phyloP scores from a whole-genome alignment of 306 rosid species.

The Delonix regia region DNA sequence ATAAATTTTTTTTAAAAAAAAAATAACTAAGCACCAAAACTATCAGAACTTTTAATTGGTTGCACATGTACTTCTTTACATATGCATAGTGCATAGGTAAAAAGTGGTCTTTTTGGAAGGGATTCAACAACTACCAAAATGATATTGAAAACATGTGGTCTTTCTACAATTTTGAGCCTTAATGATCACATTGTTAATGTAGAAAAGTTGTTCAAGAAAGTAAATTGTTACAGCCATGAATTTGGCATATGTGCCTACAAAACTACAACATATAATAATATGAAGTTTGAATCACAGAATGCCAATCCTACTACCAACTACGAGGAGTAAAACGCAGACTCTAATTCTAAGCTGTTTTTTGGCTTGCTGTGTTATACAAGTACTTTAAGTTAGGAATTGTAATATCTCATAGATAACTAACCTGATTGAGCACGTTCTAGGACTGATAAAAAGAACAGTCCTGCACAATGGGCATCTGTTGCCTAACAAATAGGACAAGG shows the following conservation, averaged over 20 bases:
- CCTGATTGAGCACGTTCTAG: conserved; percentile 89
- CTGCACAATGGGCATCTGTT: conserved; percentile 99
- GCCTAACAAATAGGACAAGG: conserved; percentile 61
- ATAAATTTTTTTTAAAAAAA: neutral
- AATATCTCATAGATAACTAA: conserved; percentile 42
- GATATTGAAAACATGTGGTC: conserved; percentile 10
- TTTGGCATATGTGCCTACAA: conserved; percentile 2
- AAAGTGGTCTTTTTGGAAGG: neutral
- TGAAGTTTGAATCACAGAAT: conserved; percentile 23
- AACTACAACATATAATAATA: conserved; percentile 3
- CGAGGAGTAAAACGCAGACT: conserved; percentile 16
- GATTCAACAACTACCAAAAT: conserved; percentile 11
- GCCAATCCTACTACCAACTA: conserved; percentile 29
- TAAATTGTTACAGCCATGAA: conserved; percentile 23
- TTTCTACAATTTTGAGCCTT: conserved; percentile 22
- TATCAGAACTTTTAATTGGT: conserved; percentile 24
- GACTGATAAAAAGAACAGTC: conserved; percentile 87
- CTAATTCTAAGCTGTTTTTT: conserved; percentile 12
- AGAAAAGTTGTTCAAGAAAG: conserved; percentile 17
- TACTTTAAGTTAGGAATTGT: neutral
- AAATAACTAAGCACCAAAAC: conserved; percentile 2
- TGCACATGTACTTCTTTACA: conserved; percentile 1
- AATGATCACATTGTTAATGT: conserved; percentile 9
- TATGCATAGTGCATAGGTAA: neutral
- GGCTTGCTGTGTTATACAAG: conserved; percentile 3